phyloP scores from a whole-genome alignment of 345 rosid genomes.

The Salix caprea region DNA sequence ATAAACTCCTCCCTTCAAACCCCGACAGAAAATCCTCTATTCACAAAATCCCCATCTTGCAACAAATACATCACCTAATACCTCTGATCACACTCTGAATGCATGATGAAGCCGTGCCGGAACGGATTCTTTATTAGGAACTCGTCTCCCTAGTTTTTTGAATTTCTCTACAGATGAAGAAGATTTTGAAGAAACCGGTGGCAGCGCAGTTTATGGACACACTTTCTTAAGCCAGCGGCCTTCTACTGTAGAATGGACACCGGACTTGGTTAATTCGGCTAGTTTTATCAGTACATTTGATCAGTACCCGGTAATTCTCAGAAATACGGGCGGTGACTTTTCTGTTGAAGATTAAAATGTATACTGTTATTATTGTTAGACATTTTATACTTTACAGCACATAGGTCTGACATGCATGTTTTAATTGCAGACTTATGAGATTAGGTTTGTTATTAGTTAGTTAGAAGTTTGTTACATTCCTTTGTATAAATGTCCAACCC shows the following conservation, averaged over 20 bases:
- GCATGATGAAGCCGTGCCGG: slow-evolving; percentile 38
- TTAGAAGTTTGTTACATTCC: no score
- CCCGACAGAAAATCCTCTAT: background rate
- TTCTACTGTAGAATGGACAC: slow-evolving; percentile 26
- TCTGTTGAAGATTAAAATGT: slow-evolving; percentile 11
- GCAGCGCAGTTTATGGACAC: slow-evolving; percentile 41
- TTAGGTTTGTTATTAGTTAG: no score
- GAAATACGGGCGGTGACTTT: slow-evolving; percentile 15
- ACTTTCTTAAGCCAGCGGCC: slow-evolving; percentile 62
- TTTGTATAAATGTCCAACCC: no score
- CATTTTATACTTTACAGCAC: no score
- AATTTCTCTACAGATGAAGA: slow-evolving; percentile 27
- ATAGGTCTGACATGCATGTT: no score
- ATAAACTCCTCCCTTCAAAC: background rate
- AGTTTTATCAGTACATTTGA: slow-evolving; percentile 57
- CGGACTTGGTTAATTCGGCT: slow-evolving; percentile 33
- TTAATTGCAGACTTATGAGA: no score
- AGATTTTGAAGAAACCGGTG: slow-evolving; percentile 19
- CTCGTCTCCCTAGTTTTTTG: slow-evolving; percentile 23
- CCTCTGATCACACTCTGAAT: background rate
- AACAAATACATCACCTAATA: background rate
- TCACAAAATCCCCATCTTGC: background rate
- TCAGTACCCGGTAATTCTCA: slow-evolving; percentile 21
- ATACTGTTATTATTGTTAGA: no score
- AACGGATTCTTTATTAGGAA: slow-evolving; percentile 25